Conservation (phyloP, 345 rosid species). For the Citrus trifoliata region DNA sequence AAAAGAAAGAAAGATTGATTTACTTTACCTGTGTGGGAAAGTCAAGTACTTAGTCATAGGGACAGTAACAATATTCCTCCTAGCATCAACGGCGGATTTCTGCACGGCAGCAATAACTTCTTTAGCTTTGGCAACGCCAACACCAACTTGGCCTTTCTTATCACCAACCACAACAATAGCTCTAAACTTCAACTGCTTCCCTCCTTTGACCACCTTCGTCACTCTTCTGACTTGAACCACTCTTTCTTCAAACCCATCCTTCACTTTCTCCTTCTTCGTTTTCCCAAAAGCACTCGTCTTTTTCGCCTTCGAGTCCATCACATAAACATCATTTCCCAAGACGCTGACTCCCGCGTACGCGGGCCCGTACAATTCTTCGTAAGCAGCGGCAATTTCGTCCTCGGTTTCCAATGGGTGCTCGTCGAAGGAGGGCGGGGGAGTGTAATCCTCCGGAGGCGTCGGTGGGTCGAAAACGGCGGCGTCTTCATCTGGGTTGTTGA, state of each 20-base stretch:
- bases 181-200: slow-evolving; percentile 77
- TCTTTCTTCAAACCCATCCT: slow-evolving; percentile 87
- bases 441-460: slow-evolving; percentile 56
- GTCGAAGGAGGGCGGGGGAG: slow-evolving; percentile 59
- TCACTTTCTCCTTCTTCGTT: slow-evolving; percentile 50
- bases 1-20: background rate
- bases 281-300: slow-evolving; percentile 45
- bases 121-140: slow-evolving; percentile 86
- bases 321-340: slow-evolving; percentile 57
- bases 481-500: slow-evolving; percentile 32
- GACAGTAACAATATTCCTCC: slow-evolving; percentile 69
- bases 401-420: slow-evolving; percentile 67
- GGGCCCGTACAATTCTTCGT: slow-evolving; percentile 79
- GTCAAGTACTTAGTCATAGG: slow-evolving; percentile 88
- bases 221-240: slow-evolving; percentile 83
- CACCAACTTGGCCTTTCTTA: slow-evolving; percentile 78
- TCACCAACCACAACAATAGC: slow-evolving; percentile 85
- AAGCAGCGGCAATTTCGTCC: slow-evolving; percentile 69
- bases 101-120: slow-evolving; percentile 78
- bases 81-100: slow-evolving; percentile 72
- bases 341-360: slow-evolving; percentile 63
- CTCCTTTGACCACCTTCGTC: slow-evolving; percentile 92
- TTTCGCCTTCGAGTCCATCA: slow-evolving; percentile 65
- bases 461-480: slow-evolving; percentile 63
- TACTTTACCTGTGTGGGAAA: slow-evolving; percentile 81